Conservation (phyloP, 768 basidiomycete species). For the Neoboletus brunneissimus region DNA sequence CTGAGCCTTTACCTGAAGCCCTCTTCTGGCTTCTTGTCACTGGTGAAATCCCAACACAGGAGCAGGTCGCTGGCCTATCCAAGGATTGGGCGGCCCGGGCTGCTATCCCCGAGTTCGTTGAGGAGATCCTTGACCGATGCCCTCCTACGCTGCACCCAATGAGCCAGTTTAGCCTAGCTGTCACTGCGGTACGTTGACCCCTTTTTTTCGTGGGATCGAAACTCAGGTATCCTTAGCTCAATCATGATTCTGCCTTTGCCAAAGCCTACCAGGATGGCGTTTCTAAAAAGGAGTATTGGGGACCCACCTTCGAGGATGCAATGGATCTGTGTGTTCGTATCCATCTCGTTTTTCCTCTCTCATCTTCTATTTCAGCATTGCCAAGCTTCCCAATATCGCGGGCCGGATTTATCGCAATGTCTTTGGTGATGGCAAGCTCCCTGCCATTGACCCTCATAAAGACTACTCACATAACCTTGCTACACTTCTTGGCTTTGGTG, state of each 20-base stretch:
- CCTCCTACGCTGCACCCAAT: conserved; percentile 95
- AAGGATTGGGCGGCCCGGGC: conserved; percentile 95
- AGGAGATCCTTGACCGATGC: conserved; percentile 92
- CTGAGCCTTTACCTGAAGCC: conserved; percentile 89
- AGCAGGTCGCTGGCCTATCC: conserved; percentile 83
- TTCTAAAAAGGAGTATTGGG: conserved; percentile 97
- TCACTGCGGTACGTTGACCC: conserved; percentile 69
- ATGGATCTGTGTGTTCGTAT: conserved; percentile 68
- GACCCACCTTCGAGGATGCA: conserved; percentile 83
- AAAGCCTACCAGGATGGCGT: conserved; percentile 91
- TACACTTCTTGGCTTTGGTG: conserved; percentile 87
- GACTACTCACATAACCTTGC: conserved; percentile 91
- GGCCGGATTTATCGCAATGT: conserved; percentile 89
- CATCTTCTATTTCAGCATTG: conserved; percentile 57
- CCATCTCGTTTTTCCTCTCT: background rate
- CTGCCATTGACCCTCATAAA: conserved; percentile 76
- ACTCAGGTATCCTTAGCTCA: conserved; percentile 48
- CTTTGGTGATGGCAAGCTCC: conserved; percentile 84
- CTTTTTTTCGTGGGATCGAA: background rate
- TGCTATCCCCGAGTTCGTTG: conserved; percentile 90
- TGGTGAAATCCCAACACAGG: conserved; percentile 88
- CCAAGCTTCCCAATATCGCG: conserved; percentile 95
- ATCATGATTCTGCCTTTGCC: conserved; percentile 96
- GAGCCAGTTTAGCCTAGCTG: conserved; percentile 96
- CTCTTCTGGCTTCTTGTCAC: conserved; percentile 96